Conservation (phyloP, 257 asterid species). For the Craterostigma plantagineum region DNA sequence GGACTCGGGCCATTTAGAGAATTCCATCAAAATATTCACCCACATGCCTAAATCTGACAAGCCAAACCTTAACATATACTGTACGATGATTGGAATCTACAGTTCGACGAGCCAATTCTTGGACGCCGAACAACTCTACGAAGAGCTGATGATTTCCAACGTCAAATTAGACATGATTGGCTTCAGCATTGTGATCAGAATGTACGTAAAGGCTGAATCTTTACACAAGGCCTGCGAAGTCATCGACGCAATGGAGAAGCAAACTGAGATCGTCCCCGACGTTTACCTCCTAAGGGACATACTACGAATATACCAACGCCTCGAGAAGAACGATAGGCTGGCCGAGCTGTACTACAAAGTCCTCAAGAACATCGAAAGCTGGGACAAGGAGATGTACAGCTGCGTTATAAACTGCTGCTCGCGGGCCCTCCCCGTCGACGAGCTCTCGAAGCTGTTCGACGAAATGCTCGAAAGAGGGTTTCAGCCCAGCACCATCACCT, state of each 20-base stretch:
- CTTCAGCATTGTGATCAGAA: conserved; percentile 52
- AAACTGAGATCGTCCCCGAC: conserved; percentile 55
- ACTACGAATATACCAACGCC: conserved; percentile 55
- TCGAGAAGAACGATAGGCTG: conserved; percentile 43
- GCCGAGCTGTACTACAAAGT: conserved; percentile 44
- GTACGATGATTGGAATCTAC: conserved; percentile 80
- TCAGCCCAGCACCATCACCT: conserved; percentile 44
- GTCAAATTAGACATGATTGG: conserved; percentile 56
- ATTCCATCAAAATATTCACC: conserved; percentile 45
- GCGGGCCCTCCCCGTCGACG: conserved; percentile 73
- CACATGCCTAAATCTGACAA: conserved; percentile 36
- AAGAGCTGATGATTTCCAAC: conserved; percentile 29
- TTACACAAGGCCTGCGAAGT: conserved; percentile 47
- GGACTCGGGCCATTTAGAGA: conserved; percentile 42
- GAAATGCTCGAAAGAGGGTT: conserved; percentile 70
- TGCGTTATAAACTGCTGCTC: conserved; percentile 86
- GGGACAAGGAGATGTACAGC: conserved; percentile 92
- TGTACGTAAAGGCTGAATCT: conserved; percentile 58
- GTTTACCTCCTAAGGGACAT: conserved; percentile 80
- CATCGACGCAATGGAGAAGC: conserved; percentile 42
- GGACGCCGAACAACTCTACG: conserved; percentile 54
- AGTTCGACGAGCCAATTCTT: conserved; percentile 28
- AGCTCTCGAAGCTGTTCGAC: conserved; percentile 63
- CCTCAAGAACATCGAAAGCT: conserved; percentile 32
- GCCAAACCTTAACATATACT: conserved; percentile 60